Base-by-base conservation (phyloP, 495 filamentous ascomycete species). In the Hypoxylon trugodes region DNA sequence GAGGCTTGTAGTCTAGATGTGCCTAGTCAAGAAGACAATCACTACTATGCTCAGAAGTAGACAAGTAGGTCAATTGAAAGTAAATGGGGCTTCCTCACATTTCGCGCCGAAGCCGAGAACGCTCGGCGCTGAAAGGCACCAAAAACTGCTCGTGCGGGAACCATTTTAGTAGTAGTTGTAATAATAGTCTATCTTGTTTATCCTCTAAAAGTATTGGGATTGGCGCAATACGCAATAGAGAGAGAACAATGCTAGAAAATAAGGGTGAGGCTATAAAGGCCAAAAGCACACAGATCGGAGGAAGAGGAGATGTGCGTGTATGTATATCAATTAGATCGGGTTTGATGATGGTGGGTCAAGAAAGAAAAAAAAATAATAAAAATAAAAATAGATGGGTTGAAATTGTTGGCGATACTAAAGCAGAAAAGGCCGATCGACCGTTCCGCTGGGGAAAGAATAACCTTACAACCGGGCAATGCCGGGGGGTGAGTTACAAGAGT, bases 51-150 rank as follows among this genome's bases (percentile, higher is more conserved):
- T 21, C 16, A 47, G 21, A 15, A 2, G 13, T 47, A 19, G 8
- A 45, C 41, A 47, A 48, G 41, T 26, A 33, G 40, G 60, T n/a
- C 24, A 66, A 59, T 32, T 61, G 25, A 58, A 38, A 28, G 12
- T 59, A 37, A 13, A 25, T 35, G 21, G 42, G 70, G 37, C 3
- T 30, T 37, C 19, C 85, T 69, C 83, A 98, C 95, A 83, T 96
- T 88, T 78, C 87, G 81, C 68, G 94, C 89, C 75, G 93, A 95
- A 71, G 86, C 91, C 71, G 95, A 96, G 86, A 98, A 98, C 77
- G 92, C 87, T 74, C 95, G 87, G 80, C 90, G 85, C 86, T 96
- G 92, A 81, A 89, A 77, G 61, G 53, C 68, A 51, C 64, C 68
- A 38, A 73, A 69, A 57, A 70, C 42, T 43, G 68, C 61, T 66